Evolutionary conservation across 768 basidiomycete species (phyloP), one percentile per base, ranked within the genome.

Genomic region (Kwoniella sp.): DNA sequence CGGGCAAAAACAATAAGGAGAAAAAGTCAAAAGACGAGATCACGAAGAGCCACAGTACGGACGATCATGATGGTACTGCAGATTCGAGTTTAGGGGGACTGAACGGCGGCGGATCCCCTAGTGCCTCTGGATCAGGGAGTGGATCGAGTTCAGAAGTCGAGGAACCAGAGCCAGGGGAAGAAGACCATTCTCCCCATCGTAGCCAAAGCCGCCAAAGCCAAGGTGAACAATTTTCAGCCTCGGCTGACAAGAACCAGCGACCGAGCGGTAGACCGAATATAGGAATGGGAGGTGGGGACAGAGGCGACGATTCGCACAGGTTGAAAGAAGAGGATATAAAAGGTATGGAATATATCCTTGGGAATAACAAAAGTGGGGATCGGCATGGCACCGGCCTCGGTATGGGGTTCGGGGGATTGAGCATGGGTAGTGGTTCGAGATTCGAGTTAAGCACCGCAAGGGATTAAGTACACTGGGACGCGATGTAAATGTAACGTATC

Each of bases 1-100:
- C 77, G 17, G 80, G 80, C 19, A 78, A 73, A 68, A 76, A 77
- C 53, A 77, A 71, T 47, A 78, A 77, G 54, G 60, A 70, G 54
- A 65, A 63, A 29, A 36, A 55, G 12, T 15, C 44, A 15, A 55
- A 50, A 37, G 26, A 26, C 1, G 22, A 27, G 5, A 53, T 24
- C 21, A 55, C 22, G 53, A 40, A 63, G 33, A 25, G 47, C 22
- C 48, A 51, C 17, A 19, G 17, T 19, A 10, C 8, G 40, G 4
- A 44, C 4, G 10, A 44, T 4, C 8, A 10, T 19, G 8, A 44
- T 44, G 17, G 17, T 44, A 44, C 40, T 19, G 40, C 40, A 6
- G 40, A 6, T 33, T 6, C 33, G 33, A 33, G 8, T 44, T 15
- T 44, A 19, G 40, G 3, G 17, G 10, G 40, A 44, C 8, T 9